Evolutionary conservation across 176 grass and related monocot genomes (phyloP).

Genomic region (Cenchrus fungigraminus): DNA sequence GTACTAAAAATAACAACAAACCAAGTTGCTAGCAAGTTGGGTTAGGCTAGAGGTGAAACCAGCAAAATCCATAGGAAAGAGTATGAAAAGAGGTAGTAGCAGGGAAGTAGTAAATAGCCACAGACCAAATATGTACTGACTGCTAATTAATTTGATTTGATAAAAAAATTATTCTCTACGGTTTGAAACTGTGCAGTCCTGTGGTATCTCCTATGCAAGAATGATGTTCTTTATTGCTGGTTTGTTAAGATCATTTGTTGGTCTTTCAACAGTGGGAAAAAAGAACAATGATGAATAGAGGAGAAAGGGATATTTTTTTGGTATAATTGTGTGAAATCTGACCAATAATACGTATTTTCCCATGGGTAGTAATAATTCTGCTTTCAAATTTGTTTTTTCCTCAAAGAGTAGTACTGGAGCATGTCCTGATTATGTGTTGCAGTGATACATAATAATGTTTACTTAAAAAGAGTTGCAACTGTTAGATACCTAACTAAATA

Average conservation of each 20-base stretch:
- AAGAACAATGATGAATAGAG: not conserved
- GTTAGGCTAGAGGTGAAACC: not conserved
- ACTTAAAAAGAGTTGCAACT: not conserved
- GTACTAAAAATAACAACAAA: not conserved
- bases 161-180: not conserved
- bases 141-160: not conserved
- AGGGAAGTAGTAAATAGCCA: not conserved
- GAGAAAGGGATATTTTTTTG: not conserved
- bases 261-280: not conserved
- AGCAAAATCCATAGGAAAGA: not conserved
- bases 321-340: not conserved
- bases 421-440: constrained; percentile 1
- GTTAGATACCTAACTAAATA: not conserved
- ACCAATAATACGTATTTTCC: not conserved
- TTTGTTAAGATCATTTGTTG: constrained; percentile 2
- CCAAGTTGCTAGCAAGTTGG: not conserved
- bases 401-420: not conserved
- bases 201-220: not conserved
- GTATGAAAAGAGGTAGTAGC: not conserved
- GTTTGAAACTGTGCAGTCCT: not conserved
- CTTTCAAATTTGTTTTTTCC: not conserved
- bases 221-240: not conserved
- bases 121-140: not conserved
- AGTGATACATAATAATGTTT: not conserved
- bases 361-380: not conserved